Evolutionary conservation across 352 stramenopile species (phyloP), one percentile per base, ranked within the genome.

Genomic region (Phytophthora rubi): DNA sequence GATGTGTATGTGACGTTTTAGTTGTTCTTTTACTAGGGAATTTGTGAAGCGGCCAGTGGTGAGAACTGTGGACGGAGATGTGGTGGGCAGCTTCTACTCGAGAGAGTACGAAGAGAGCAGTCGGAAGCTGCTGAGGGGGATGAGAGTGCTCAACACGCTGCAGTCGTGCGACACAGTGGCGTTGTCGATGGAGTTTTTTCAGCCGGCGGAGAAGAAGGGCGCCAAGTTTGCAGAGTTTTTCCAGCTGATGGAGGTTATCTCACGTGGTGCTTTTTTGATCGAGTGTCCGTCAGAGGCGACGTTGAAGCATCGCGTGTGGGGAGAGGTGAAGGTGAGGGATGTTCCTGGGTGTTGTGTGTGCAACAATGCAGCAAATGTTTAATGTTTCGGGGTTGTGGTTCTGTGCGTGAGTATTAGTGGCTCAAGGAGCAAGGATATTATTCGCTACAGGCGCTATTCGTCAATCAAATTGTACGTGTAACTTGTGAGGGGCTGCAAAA

Each of bases 401-500:
- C 12, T 3, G 37, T 45, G 13, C 16, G 13, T 62, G 10, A 23
- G 37, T 39, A 30, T 15, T 52, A 93, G 86, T 95, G 88, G 88
- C 76, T 94, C 10, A 66, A 78, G 15, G 42, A 68, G 13, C 75
- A 77, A 66, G 82, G 83, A 4, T 95, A 90, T 59, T 91, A 91
- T 37, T 82, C 82, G 8, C 48, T 94, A 2, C 74, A 89, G 44
- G 82, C 85, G 9, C 68, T 93, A 4, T 70, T 94, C 33, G 78
- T 87, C 33, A 92, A 93, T 66, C 85, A 92, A 53, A 89, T 94
- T 70, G 87, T 94, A 68, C 39, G 83, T 85, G 51, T 21, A 42
- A 42, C 13, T 6, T 10, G 4, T 15, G 2, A 16, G 8, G 35
- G 35, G 4, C 12, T 18, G 37, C 37, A 45, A n/a, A 16, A 45